Percentiles rank a stretch among this genome's conserved stretches.
Conservation (phyloP, 2,329 filamentous ascomycete species). For the Curvularia sp. region DNA sequence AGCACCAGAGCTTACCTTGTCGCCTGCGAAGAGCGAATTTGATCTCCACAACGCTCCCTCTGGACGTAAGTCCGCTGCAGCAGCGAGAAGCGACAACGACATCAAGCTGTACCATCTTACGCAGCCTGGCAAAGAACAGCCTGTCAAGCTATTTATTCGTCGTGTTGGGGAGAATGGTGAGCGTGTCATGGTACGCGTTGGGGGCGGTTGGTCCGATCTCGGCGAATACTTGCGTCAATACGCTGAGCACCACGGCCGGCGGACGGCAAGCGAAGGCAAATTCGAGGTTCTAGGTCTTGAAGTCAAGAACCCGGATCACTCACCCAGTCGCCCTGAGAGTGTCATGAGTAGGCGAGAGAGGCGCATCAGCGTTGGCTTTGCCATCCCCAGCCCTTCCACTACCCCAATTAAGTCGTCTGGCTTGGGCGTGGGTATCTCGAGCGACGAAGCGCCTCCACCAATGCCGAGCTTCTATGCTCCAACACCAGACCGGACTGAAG, state of each 20-base stretch:
- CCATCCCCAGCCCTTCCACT: slow-evolving; percentile 32
- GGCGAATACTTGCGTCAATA: slow-evolving; percentile 95
- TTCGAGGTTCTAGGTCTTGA: slow-evolving; percentile 63
- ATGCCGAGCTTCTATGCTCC: slow-evolving; percentile 36
- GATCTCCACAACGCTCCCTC: slow-evolving; percentile 36
- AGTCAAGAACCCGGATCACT: slow-evolving; percentile 36
- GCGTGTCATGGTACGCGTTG: slow-evolving; percentile 96
- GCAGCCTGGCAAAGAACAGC: slow-evolving; percentile 80
- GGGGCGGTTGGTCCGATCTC: slow-evolving; percentile 96
- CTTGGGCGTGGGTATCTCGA: slow-evolving; percentile 20
- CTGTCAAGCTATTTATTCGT: slow-evolving; percentile 93
- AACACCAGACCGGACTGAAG: slow-evolving; percentile 39
- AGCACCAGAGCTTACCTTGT: slow-evolving; percentile 49
- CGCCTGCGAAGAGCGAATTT: slow-evolving; percentile 46
- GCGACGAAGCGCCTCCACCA: slow-evolving; percentile 34
- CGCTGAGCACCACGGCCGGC: slow-evolving; percentile 87
- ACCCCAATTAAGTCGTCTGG: slow-evolving; percentile 39
- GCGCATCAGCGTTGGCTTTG: slow-evolving; percentile 33
- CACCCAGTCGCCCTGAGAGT: slow-evolving; percentile 40
- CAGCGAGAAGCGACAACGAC: slow-evolving; percentile 59
- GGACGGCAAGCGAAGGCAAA: slow-evolving; percentile 62
- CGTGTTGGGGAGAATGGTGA: slow-evolving; percentile 89
- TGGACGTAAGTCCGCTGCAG: slow-evolving; percentile 40
- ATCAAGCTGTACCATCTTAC: slow-evolving; percentile 94
- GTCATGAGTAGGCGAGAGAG: slow-evolving; percentile 38